phyloP scores from a whole-genome alignment of 1,284 basidiomycete species.

The Ganoderma lucidum region DNA sequence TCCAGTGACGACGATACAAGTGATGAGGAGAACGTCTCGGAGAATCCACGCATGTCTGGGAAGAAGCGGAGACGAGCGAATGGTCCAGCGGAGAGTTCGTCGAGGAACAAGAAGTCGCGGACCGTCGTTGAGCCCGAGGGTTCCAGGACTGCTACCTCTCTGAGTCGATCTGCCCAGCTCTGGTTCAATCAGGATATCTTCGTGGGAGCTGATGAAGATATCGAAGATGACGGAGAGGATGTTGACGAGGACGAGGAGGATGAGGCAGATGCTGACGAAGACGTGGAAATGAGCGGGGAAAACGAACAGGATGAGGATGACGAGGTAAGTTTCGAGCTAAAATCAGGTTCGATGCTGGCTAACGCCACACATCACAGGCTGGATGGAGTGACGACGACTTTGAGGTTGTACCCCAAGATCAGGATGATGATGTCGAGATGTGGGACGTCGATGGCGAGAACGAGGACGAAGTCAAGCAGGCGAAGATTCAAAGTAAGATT shows the following conservation, averaged over 20 bases:
- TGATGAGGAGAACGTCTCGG: slow-evolving; percentile 62
- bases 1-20: slow-evolving; percentile 58
- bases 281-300: slow-evolving; percentile 22
- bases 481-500: slow-evolving; percentile 74
- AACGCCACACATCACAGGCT: slow-evolving; percentile 18
- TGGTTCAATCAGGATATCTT: slow-evolving; percentile 99
- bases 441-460: slow-evolving; percentile 89
- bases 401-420: slow-evolving; percentile 75
- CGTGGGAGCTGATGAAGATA: slow-evolving; percentile 71
- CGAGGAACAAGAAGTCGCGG: slow-evolving; percentile 51
- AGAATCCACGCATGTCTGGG: slow-evolving; percentile 45
- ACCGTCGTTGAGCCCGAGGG: slow-evolving; percentile 52
- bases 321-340: slow-evolving; percentile 13
- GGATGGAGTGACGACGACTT: slow-evolving; percentile 57
- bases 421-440: slow-evolving; percentile 64
- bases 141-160: slow-evolving; percentile 42
- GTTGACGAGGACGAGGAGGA: slow-evolving; percentile 45
- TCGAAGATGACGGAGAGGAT: slow-evolving; percentile 51
- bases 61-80: slow-evolving; percentile 55
- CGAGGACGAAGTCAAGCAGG: slow-evolving; percentile 77
- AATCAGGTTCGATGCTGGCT: slow-evolving; percentile 12
- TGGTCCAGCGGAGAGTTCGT: slow-evolving; percentile 37
- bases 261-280: slow-evolving; percentile 40
- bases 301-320: slow-evolving; percentile 17
- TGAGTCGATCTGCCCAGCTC: slow-evolving; percentile 64